Base-by-base conservation (phyloP, 106 monocot genomes). In the Allium sativum region DNA sequence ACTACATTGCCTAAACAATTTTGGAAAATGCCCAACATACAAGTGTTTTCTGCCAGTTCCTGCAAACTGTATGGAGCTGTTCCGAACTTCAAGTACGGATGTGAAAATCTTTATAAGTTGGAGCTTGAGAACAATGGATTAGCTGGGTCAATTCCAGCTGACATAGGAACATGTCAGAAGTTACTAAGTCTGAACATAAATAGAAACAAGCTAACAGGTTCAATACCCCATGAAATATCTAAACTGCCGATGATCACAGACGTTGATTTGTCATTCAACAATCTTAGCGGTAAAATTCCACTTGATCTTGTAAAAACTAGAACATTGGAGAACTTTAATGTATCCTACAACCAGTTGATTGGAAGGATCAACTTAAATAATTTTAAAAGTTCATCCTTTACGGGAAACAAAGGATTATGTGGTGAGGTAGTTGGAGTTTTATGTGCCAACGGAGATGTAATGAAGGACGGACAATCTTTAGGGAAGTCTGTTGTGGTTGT, bases 261-360 rank as follows among this genome's bases (percentile, higher is more conserved):
- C 21, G 66, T 95, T 16, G 86, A 95, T 53, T 64, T 95, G 21
- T 78, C 90, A 7, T 58, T 45, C 61, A 95, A 95, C 62, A 14
- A 40, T n/a, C 81, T 95, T 14, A 65, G 22, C 48, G 94, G 94
- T 7, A 4, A 61, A 8, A 86, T 95, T 16, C 90, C 94, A 9
- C 53, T 68, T 20, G 74, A 46, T 48, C 84, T 95, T 54, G 81
- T 74, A 68, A 90, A 87, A 52, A 86, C 83, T 51, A 87, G 55
- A 57, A 95, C 94, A 9, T 48, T 95, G 18, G 94, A 95, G 50
- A 90, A 66, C 71, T 74, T 95, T 68, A 87, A 95, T 53, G 77
- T 95, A 18, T 95, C 94, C 8, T 87, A 68, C 77, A 95, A 95
- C 65, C 70, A 48, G 12, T 85, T 95, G 15, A 13, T 53, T 14